Conservation (phyloP, 1,139 yeast genomes). For the Hyphopichia burtonii region DNA sequence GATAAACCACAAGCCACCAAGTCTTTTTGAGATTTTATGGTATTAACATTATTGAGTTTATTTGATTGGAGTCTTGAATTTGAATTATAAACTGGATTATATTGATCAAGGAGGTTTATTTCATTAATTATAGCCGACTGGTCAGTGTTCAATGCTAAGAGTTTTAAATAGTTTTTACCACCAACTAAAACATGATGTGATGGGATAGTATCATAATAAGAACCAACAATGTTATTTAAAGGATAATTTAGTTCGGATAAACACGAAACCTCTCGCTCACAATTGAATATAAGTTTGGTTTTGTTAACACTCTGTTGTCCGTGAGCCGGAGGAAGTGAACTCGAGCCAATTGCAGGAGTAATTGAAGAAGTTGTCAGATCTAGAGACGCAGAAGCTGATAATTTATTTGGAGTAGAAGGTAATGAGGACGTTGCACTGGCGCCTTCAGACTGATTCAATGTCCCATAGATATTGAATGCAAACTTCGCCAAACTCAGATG, state of each 20-base stretch:
- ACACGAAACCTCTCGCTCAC: slow-evolving; percentile 29
- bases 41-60: slow-evolving; percentile 42
- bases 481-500: slow-evolving; percentile 30
- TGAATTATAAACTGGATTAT: slow-evolving; percentile 42
- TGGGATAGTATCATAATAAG: slow-evolving; percentile 11
- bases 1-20: slow-evolving; percentile 44
- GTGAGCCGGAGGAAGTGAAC: slow-evolving; percentile 6
- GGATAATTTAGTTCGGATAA: slow-evolving; percentile 25
- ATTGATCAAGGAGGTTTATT: slow-evolving; percentile 46
- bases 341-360: slow-evolving; percentile 14
- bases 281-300: slow-evolving; percentile 20
- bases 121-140: slow-evolving; percentile 38
- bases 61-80: slow-evolving; percentile 31
- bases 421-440: background rate
- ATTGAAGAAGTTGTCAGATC: slow-evolving; percentile 16
- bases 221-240: slow-evolving; percentile 6
- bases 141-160: slow-evolving; percentile 44
- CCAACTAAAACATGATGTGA: slow-evolving; percentile 52
- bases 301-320: slow-evolving; percentile 4
- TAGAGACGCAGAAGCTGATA: slow-evolving; percentile 6
- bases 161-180: slow-evolving; percentile 56
- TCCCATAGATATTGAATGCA: slow-evolving; percentile 35
- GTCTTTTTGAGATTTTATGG: slow-evolving; percentile 35
- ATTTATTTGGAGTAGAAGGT: background rate
- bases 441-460: slow-evolving; percentile 17